A percentile compares a stretch with the other conserved stretches of the same genome.
Conservation (phyloP, 169 alveolate species). For the Plasmodium inui region DNA sequence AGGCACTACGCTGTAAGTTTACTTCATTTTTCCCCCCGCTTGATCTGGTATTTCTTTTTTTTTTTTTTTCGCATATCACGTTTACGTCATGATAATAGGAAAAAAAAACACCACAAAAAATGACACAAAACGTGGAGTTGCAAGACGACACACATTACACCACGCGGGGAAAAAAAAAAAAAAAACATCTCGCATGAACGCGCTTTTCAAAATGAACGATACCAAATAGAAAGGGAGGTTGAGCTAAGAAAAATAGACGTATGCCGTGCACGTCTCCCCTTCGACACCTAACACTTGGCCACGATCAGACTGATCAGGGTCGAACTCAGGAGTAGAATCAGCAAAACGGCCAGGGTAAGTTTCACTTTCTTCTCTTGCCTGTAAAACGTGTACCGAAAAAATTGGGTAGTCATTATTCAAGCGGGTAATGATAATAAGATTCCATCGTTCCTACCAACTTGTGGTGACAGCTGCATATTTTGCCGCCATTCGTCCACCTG, state of each 20-base stretch:
- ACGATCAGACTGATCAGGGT: neutral
- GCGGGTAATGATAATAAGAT: no score
- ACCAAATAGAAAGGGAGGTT: neutral
- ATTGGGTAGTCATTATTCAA: neutral
- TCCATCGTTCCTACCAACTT: neutral
- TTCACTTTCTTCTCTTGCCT: slow-evolving; percentile 14
- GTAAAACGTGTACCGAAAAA: neutral
- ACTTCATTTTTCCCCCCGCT: neutral
- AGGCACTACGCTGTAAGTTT: neutral
- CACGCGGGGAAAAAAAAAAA: neutral
- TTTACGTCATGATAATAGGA: neutral
- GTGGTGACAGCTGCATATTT: neutral
- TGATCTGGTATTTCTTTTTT: neutral
- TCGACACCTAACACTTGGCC: slow-evolving; percentile 19
- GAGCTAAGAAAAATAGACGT: neutral
- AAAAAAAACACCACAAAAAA: neutral
- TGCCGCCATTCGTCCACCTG: neutral
- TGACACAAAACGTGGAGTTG: no score
- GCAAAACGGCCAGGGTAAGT: neutral
- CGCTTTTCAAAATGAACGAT: neutral
- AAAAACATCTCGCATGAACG: neutral
- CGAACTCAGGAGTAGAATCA: neutral
- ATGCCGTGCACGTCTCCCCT: neutral
- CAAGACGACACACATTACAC: neutral
- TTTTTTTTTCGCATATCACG: neutral